These are phyloP conservation scores for Luvunga scandens DNA, from an alignment of 345 rosid genomes.

Conservation along the genomic window DNA sequence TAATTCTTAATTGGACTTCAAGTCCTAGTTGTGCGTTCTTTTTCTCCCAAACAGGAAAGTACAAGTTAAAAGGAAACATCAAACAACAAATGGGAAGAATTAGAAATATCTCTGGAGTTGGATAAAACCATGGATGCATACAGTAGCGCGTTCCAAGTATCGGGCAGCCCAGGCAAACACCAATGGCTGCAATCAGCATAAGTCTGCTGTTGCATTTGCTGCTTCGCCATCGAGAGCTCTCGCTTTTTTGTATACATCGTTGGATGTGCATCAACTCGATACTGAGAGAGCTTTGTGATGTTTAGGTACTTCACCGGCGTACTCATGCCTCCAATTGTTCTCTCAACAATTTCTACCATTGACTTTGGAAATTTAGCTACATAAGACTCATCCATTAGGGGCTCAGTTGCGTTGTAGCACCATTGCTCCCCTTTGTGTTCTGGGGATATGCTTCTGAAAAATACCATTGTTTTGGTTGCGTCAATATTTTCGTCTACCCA, in stretches of 20 bases:
- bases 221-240: slow-evolving; percentile 5
- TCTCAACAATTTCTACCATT: slow-evolving; percentile 25
- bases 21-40: too few species aligned
- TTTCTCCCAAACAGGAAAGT: too few species aligned
- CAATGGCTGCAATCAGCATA: slow-evolving; percentile 58
- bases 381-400: slow-evolving; percentile 29
- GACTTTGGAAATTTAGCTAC: slow-evolving; percentile 13
- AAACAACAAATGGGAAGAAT: background rate
- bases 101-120: slow-evolving; percentile 1
- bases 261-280: slow-evolving; percentile 50
- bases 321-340: slow-evolving; percentile 27
- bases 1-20: too few species aligned
- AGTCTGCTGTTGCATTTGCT: slow-evolving; percentile 13
- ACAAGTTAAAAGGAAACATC: background rate
- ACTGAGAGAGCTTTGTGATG: slow-evolving; percentile 39
- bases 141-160: slow-evolving; percentile 50
- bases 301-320: slow-evolving; percentile 34
- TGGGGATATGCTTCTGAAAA: slow-evolving; percentile 47
- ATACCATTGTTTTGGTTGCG: slow-evolving; percentile 28
- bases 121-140: slow-evolving; percentile 36
- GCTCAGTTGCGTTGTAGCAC: slow-evolving; percentile 36
- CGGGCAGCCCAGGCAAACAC: slow-evolving; percentile 67
- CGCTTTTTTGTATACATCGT: slow-evolving; percentile 34
- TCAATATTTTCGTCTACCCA: slow-evolving; percentile 42
- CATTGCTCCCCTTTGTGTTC: slow-evolving; percentile 32